Evolutionary conservation across 495 filamentous ascomycete genomes (phyloP), one percentile per base, ranked within the genome.

Genomic region (Neurospora tetrasperma): DNA sequence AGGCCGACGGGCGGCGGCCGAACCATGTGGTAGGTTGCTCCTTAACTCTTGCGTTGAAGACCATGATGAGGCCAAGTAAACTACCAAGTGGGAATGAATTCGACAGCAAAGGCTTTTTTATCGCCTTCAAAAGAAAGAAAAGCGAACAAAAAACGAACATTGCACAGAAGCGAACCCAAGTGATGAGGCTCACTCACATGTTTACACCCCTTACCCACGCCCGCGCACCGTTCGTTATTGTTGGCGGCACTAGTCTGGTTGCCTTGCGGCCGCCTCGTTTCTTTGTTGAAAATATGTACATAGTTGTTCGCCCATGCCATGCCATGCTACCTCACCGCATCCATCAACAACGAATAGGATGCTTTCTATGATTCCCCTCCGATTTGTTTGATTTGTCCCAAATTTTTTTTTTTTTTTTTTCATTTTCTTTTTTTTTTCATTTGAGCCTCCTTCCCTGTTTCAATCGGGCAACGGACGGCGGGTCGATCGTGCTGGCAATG

Each of bases 321-420:
- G 48, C 48, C 48, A 54, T 62, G 48, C 23, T 31, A 62, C 48
- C 48, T 62, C 48, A 62, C 23, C 11, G 48, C 48, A 62, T 62
- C 35, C 4, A 38, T 38, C 35, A 23, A 23, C 5, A 31, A 27
- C 48, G 48, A 62, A 62, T 62, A 27, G 27, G 2, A 2, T 35
- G 27, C 27, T 16, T 18, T 62, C 9, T 5, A 16, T 62, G 1
- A 1, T 31, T 23, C 20, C 48, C n/a, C 7, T 48, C 44, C n/a
- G 44, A 20, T 4, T 48, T 48, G 2, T 48, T 10, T n/a, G 1
- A 5, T 23, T 5, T 0, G 48, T 59, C 23, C 48, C 48, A 12
- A 23, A n/a, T n/a, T n/a, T 31, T 14, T 16, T 59, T 16, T 59
- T 59, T 59, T 59, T 59, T 59, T 9, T 9, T 5, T 10, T 20